These are phyloP conservation scores for Xenosphaeropsis pyriputrescens DNA, from an alignment of 2,329 filamentous ascomycete genomes.

Conservation along the genomic window DNA sequence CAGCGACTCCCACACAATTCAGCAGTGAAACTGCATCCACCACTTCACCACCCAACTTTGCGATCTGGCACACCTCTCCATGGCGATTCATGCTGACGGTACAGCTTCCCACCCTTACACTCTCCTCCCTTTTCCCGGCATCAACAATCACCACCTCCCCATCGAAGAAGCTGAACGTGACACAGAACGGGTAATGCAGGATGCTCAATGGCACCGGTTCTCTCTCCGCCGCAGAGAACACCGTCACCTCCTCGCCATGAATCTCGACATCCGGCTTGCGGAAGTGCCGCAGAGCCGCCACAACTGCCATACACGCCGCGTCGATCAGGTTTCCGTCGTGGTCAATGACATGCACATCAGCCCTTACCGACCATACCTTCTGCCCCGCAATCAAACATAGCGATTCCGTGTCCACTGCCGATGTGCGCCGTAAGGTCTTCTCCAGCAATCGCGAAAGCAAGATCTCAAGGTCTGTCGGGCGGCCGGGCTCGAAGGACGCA, in stretches of 20 bases:
- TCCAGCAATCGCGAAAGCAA: constrained; percentile 81
- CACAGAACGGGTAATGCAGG: constrained; percentile 81
- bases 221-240: constrained; percentile 73
- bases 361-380: constrained; percentile 84
- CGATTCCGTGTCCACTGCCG: constrained; percentile 88
- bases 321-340: constrained; percentile 87
- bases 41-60: constrained; percentile 75
- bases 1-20: constrained; percentile 58
- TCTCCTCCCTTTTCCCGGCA: constrained; percentile 60
- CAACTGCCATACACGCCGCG: constrained; percentile 69
- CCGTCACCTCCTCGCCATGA: constrained; percentile 68
- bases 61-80: constrained; percentile 81
- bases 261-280: constrained; percentile 79
- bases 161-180: constrained; percentile 74
- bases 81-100: constrained; percentile 79
- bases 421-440: constrained; percentile 84
- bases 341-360: constrained; percentile 81
- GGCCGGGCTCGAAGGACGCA: constrained; percentile 75
- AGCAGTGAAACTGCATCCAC: constrained; percentile 70
- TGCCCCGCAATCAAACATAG: constrained; percentile 82
- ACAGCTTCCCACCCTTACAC: constrained; percentile 56
- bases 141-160: constrained; percentile 60
- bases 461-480: constrained; percentile 71
- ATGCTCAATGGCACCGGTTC: constrained; percentile 84
- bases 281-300: constrained; percentile 84